Evolutionary conservation across 2,329 filamentous ascomycete species (phyloP).

Genomic region (Simplicillium sp.): DNA sequence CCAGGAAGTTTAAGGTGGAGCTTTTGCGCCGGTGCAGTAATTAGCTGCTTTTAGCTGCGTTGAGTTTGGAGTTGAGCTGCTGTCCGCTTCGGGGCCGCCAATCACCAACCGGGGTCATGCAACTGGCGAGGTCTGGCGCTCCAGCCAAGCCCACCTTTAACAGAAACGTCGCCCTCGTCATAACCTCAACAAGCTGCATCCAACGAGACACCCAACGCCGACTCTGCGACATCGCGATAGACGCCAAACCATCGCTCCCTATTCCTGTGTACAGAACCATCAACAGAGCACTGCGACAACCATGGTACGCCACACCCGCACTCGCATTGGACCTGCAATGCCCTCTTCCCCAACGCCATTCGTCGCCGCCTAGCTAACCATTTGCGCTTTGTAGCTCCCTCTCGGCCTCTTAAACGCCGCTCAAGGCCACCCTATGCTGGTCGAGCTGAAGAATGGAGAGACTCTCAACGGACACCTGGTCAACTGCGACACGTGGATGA

Average conservation of each 20-base stretch:
- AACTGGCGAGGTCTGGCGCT: slow-evolving; percentile 14
- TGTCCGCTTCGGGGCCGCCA: background rate
- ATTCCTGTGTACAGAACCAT: background rate
- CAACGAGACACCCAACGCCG: background rate
- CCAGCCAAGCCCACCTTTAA: slow-evolving; percentile 1
- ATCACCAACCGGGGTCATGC: slow-evolving; percentile 17
- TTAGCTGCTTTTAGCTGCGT: background rate
- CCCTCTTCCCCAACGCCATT: background rate
- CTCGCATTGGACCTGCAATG: background rate
- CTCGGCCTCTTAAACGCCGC: slow-evolving; percentile 86
- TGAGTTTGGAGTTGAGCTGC: background rate
- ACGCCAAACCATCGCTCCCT: background rate
- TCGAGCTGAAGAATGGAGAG: slow-evolving; percentile 95
- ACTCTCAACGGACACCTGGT: slow-evolving; percentile 94
- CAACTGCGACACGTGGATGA: slow-evolving; percentile 99
- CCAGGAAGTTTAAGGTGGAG: slow-evolving; percentile 1
- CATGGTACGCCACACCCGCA: background rate
- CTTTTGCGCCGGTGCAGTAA: background rate
- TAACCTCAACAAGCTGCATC: slow-evolving; percentile 1
- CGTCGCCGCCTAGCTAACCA: slow-evolving; percentile 13
- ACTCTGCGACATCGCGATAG: background rate
- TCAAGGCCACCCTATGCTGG: slow-evolving; percentile 95
- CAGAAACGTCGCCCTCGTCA: background rate
- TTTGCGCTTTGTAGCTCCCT: slow-evolving; percentile 40
- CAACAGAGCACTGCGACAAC: background rate